These are phyloP conservation scores for Chaetomiaceae sp. DNA, from an alignment of 2,329 filamentous ascomycete genomes.

Conservation along the genomic window DNA sequence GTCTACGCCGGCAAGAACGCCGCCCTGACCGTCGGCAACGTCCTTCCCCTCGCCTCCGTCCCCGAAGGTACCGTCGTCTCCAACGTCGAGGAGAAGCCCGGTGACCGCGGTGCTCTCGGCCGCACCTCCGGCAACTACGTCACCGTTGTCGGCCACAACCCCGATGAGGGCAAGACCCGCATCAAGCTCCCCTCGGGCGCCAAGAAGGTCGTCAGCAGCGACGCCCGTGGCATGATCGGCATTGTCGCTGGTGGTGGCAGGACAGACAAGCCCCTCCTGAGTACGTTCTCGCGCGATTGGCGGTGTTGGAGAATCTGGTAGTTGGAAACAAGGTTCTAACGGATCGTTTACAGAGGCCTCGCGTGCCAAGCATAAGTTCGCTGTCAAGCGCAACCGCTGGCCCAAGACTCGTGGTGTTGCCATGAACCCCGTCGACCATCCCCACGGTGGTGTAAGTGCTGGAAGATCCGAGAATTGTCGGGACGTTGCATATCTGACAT, in stretches of 20 bases:
- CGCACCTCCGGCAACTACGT: slow-evolving; percentile 99
- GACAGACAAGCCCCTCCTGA: slow-evolving; percentile 99
- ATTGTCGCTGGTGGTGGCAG: slow-evolving; percentile 98
- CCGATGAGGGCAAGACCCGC: slow-evolving; percentile 98
- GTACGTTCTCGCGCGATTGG: slow-evolving; percentile 44
- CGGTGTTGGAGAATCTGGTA: slow-evolving; percentile 16
- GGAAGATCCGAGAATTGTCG: not conserved
- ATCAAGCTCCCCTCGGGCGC: slow-evolving; percentile 98
- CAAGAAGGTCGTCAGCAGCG: slow-evolving; percentile 97
- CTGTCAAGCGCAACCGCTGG: slow-evolving; percentile 99
- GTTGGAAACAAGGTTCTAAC: slow-evolving; percentile 35
- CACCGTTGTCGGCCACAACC: slow-evolving; percentile 96
- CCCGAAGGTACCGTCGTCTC: slow-evolving; percentile 98
- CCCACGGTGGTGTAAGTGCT: slow-evolving; percentile 77
- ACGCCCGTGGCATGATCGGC: slow-evolving; percentile 95
- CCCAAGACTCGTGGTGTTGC: slow-evolving; percentile 99
- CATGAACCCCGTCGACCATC: slow-evolving; percentile 99
- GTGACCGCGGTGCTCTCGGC: slow-evolving; percentile 93
- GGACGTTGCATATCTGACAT: slow-evolving; percentile 37
- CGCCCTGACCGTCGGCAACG: slow-evolving; percentile 91
- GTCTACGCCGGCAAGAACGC: slow-evolving; percentile 99
- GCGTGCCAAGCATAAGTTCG: slow-evolving; percentile 99
- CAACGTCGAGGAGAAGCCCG: slow-evolving; percentile 98
- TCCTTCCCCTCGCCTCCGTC: slow-evolving; percentile 89
- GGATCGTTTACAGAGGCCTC: slow-evolving; percentile 72